phyloP scores from a whole-genome alignment of 208 protist genomes.

The Trypanosoma congolense region DNA sequence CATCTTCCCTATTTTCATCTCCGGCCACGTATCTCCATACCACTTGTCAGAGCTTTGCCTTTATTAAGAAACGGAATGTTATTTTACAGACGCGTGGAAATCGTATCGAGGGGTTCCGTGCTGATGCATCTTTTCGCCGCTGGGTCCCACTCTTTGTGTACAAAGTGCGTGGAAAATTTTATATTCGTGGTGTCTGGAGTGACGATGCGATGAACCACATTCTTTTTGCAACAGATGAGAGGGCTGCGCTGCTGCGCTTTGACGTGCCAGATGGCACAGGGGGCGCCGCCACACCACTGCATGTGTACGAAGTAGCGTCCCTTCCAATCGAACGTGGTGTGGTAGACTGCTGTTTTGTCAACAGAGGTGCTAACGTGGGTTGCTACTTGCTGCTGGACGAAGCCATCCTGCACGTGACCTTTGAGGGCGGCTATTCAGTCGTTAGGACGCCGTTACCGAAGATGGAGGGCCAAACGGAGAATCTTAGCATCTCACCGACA shows the following conservation, averaged over 20 bases:
- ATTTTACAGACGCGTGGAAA: constrained; percentile 66
- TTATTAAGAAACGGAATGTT: constrained; percentile 44
- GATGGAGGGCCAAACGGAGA: background rate
- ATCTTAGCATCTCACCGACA: constrained; percentile 10
- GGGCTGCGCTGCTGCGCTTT: constrained; percentile 49
- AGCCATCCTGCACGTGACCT: constrained; percentile 45
- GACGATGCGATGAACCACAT: constrained; percentile 57
- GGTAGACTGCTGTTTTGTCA: constrained; percentile 50
- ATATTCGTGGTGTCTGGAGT: constrained; percentile 67
- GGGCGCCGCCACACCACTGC: constrained; percentile 30
- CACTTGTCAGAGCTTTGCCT: constrained; percentile 68
- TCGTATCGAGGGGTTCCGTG: constrained; percentile 70
- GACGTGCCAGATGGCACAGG: constrained; percentile 42
- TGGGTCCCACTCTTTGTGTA: constrained; percentile 74
- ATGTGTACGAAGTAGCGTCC: constrained; percentile 55
- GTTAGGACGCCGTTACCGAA: constrained; percentile 20
- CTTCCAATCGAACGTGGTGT: constrained; percentile 52
- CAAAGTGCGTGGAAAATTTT: constrained; percentile 57
- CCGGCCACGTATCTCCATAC: constrained; percentile 73
- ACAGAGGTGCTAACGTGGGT: background rate
- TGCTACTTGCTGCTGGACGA: constrained; percentile 69
- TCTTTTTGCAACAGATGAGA: constrained; percentile 77
- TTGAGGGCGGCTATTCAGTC: constrained; percentile 45
- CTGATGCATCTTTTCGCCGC: constrained; percentile 35
- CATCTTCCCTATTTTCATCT: constrained; percentile 47